These are phyloP conservation scores for Solanum medicagineum DNA, from an alignment of 257 asterid species.

Conservation along the genomic window DNA sequence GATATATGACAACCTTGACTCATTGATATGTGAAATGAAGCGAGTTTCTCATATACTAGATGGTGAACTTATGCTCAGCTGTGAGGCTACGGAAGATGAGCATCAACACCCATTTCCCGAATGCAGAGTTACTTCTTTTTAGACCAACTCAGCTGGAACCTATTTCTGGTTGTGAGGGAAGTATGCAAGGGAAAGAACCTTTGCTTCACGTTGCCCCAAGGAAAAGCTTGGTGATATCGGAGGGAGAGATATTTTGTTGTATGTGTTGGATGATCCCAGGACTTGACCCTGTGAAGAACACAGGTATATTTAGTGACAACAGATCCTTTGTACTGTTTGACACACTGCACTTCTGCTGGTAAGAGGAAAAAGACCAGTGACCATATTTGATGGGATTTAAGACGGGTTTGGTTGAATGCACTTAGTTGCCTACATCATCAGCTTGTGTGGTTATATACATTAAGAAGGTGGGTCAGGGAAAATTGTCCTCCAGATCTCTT, in stretches of 20 bases:
- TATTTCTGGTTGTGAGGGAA: not conserved
- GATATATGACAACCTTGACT: conserved; percentile 35
- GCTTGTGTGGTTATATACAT: not conserved
- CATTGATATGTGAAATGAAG: conserved; percentile 54
- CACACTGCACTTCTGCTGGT: not conserved
- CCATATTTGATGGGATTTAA: not conserved
- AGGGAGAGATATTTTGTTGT: not conserved
- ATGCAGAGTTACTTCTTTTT: not conserved
- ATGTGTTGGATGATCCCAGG: not conserved
- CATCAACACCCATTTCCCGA: conserved; percentile 1
- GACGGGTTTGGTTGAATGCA: not conserved
- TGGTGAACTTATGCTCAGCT: conserved; percentile 3
- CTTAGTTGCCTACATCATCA: not conserved
- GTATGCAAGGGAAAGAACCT: not conserved
- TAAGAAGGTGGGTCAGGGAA: not conserved
- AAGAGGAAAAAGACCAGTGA: not conserved
- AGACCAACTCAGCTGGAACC: not conserved
- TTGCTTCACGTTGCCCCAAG: not conserved
- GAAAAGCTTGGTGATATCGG: not conserved
- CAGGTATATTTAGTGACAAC: not conserved
- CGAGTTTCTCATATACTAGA: conserved; percentile 7
- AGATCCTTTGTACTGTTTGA: not conserved
- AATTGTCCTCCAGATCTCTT: not conserved
- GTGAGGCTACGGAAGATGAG: conserved; percentile 2
- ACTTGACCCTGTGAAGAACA: not conserved